Evolutionary conservation across 176 grass and related monocot species (phyloP).

Genomic region (Cocos nucifera): DNA sequence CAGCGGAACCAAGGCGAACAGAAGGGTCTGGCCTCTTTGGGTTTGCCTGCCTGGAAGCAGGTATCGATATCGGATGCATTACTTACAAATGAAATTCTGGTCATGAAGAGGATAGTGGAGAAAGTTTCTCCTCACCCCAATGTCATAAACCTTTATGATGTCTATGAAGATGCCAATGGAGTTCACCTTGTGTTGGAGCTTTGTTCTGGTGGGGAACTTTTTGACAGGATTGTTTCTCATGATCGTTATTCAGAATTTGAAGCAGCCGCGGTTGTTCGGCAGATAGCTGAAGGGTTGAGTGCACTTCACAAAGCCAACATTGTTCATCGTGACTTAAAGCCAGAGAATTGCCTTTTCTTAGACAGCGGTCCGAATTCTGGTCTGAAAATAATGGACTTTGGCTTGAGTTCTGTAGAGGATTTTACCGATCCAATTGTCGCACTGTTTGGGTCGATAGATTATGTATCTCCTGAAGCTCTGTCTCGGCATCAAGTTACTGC

Average conservation of each 20-base stretch:
- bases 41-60: constrained; percentile 47
- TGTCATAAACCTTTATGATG: constrained; percentile 50
- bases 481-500: constrained; percentile 43
- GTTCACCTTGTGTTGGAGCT: constrained; percentile 61
- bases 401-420: constrained; percentile 56
- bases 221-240: constrained; percentile 42
- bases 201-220: constrained; percentile 50
- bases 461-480: constrained; percentile 61
- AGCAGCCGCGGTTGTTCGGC: constrained; percentile 29
- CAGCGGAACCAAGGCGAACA: constrained; percentile 19
- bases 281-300: constrained; percentile 47
- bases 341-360: constrained; percentile 56
- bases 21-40: constrained; percentile 4
- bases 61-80: constrained; percentile 53
- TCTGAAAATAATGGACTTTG: constrained; percentile 71
- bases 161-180: constrained; percentile 39
- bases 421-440: constrained; percentile 50
- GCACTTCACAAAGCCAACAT: constrained; percentile 56
- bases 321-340: constrained; percentile 56
- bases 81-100: constrained; percentile 57
- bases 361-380: constrained; percentile 31
- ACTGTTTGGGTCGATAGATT: constrained; percentile 61
- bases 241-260: constrained; percentile 47
- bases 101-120: constrained; percentile 70
- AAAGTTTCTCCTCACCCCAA: constrained; percentile 48